A percentile compares a stretch with the other conserved stretches of the same genome.
phyloP scores from a whole-genome alignment of 805 yeast species.

The Blastobotrys terrestris region DNA sequence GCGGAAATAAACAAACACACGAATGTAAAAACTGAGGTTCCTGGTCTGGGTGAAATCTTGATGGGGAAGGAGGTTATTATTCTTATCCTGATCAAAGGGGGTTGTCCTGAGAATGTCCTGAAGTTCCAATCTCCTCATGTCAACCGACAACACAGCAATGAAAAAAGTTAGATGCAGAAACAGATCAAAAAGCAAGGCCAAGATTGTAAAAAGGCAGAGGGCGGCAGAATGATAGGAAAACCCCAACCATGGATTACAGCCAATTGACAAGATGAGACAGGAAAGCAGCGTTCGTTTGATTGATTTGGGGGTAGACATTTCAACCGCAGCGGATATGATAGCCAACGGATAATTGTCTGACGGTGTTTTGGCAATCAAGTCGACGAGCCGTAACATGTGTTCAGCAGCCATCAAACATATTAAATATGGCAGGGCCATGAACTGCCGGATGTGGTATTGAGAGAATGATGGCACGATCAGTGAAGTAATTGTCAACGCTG shows the following conservation, averaged over 20 bases:
- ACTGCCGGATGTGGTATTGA: slow-evolving; percentile 34
- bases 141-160: slow-evolving; percentile 60
- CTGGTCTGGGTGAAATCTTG: not conserved
- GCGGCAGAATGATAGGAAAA: slow-evolving; percentile 30
- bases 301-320: slow-evolving; percentile 35
- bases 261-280: slow-evolving; percentile 23
- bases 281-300: slow-evolving; percentile 32
- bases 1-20: slow-evolving; percentile 3
- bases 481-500: slow-evolving; percentile 40
- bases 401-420: slow-evolving; percentile 41
- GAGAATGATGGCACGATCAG: slow-evolving; percentile 30
- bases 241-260: slow-evolving; percentile 10
- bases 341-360: slow-evolving; percentile 38
- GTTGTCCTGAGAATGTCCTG: slow-evolving; percentile 40
- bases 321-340: slow-evolving; percentile 35
- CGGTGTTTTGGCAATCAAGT: slow-evolving; percentile 36
- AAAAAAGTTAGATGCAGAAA: slow-evolving; percentile 57
- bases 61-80: slow-evolving; percentile 1
- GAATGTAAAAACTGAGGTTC: slow-evolving; percentile 1
- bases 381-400: slow-evolving; percentile 42
- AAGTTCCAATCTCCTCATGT: slow-evolving; percentile 56
- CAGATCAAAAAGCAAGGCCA: slow-evolving; percentile 53
- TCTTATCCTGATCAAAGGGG: not conserved
- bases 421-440: slow-evolving; percentile 34
- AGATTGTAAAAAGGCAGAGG: slow-evolving; percentile 40